Conservation (phyloP, 352 stramenopile genomes). For the Phytophthora citricola region DNA sequence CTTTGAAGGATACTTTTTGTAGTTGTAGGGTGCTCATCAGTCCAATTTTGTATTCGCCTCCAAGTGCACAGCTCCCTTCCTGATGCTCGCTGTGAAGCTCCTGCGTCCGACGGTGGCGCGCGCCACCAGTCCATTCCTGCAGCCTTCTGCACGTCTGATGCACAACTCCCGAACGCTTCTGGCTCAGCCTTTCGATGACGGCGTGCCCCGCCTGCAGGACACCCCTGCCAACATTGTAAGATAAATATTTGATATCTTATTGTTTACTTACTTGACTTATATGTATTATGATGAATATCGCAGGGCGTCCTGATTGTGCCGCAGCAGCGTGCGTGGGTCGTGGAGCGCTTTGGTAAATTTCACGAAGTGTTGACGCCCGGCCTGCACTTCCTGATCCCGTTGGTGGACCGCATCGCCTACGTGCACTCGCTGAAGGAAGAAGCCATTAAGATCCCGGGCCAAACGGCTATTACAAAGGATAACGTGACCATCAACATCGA, state of each 20-base stretch:
- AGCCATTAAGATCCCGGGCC: slow-evolving; percentile 90
- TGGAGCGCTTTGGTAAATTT: slow-evolving; percentile 94
- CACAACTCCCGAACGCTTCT: slow-evolving; percentile 45
- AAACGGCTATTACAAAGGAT: slow-evolving; percentile 92
- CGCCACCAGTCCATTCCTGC: slow-evolving; percentile 19
- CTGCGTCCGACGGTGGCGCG: slow-evolving; percentile 10
- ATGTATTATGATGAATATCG: slow-evolving; percentile 5
- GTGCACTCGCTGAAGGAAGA: slow-evolving; percentile 94
- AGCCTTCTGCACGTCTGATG: slow-evolving; percentile 18
- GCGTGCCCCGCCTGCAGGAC: slow-evolving; percentile 52
- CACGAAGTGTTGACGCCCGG: slow-evolving; percentile 86
- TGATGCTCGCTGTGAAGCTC: slow-evolving; percentile 42
- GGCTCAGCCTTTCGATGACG: slow-evolving; percentile 50
- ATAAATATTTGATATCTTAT: too few species aligned
- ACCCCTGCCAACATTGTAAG: slow-evolving; percentile 61
- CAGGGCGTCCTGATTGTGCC: slow-evolving; percentile 88
- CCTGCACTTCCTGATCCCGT: slow-evolving; percentile 90
- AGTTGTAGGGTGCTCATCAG: slow-evolving; percentile 9
- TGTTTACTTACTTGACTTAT: neutral
- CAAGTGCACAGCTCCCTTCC: neutral
- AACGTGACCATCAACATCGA: slow-evolving; percentile 94
- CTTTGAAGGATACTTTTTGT: slow-evolving; percentile 11
- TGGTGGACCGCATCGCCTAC: slow-evolving; percentile 92
- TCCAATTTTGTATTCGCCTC: slow-evolving; percentile 14
- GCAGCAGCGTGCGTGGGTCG: slow-evolving; percentile 90